Base-by-base conservation (phyloP, 768 basidiomycete species). In the Pholiota molesta region DNA sequence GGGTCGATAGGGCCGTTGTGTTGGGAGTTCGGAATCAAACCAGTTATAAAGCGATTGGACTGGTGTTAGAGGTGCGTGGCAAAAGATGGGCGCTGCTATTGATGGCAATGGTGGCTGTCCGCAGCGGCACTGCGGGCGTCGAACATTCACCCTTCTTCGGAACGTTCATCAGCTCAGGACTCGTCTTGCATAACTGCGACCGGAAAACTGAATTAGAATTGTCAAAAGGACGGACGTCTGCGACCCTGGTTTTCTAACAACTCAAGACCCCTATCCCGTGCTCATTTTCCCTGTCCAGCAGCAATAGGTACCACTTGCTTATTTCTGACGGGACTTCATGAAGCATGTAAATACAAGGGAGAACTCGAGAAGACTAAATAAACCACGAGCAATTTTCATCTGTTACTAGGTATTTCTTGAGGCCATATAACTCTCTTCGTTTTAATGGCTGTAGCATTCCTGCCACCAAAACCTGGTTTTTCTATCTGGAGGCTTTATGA, bases 401-500 rank as follows among this genome's bases (percentile, higher is more conserved):
- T 35, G 33, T 2, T 35, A 13, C 7, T 13, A 35, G 33, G 11
- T 13, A 13, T 35, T 2, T 6, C 7, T 35, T 35, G 9, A 3
- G 33, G 33, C 26, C 26, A 26, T n/a, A n/a, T n/a, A n/a, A n/a
- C n/a, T n/a, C n/a, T n/a, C n/a, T n/a, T n/a, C n/a, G n/a, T n/a
- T n/a, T n/a, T n/a, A n/a, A n/a, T n/a, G n/a, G n/a, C n/a, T n/a
- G n/a, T n/a, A n/a, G n/a, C n/a, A n/a, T n/a, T n/a, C n/a, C n/a
- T n/a, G n/a, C n/a, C n/a, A n/a, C n/a, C n/a, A n/a, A n/a, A n/a
- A n/a, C n/a, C n/a, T n/a, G n/a, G n/a, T n/a, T n/a, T n/a, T n/a
- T n/a, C n/a, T n/a, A 31, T 31, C 37, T 40, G 39, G 2, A 40
- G 14, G n/a, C 39, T 28, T 19, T 57, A 83, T 63, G 75, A 80